Conservation (phyloP, 257 asterid genomes). For the Solanum verrucosum region DNA sequence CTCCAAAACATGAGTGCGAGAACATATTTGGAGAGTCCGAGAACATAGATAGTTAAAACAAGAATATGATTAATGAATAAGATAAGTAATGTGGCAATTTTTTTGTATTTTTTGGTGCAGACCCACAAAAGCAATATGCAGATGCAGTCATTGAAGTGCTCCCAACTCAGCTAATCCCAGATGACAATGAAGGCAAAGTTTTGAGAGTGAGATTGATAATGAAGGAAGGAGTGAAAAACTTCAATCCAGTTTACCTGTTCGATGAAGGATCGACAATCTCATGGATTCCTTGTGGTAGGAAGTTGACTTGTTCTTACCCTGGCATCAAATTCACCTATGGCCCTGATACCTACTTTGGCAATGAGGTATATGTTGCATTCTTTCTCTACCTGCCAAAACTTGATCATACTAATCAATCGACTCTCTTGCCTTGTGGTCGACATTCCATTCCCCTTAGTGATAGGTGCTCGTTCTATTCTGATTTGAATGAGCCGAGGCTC, state of each 20-base stretch:
- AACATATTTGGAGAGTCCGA: not conserved
- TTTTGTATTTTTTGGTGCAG: constrained; percentile 19
- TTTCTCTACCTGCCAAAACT: not conserved
- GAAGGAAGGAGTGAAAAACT: constrained; percentile 84
- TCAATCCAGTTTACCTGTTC: constrained; percentile 82
- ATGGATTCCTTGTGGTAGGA: constrained; percentile 99
- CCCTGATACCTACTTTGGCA: constrained; percentile 73
- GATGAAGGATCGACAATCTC: constrained; percentile 95
- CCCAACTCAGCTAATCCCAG: constrained; percentile 91
- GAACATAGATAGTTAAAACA: not conserved
- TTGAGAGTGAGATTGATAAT: constrained; percentile 82
- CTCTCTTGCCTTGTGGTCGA: not conserved
- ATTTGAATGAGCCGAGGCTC: not conserved
- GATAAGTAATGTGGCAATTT: not conserved
- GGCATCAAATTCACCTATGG: constrained; percentile 91
- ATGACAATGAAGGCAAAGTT: constrained; percentile 84
- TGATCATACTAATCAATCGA: not conserved
- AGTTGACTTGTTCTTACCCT: constrained; percentile 94
- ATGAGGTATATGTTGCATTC: constrained; percentile 47
- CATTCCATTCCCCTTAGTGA: not conserved
- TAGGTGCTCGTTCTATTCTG: not conserved
- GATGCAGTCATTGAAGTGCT: constrained; percentile 88
- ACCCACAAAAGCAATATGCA: constrained; percentile 92
- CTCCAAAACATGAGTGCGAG: too few relatives aligned
- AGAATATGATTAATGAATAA: not conserved